Evolutionary conservation across 495 filamentous ascomycete genomes (phyloP).

Genomic region (Sordaria brevicollis): DNA sequence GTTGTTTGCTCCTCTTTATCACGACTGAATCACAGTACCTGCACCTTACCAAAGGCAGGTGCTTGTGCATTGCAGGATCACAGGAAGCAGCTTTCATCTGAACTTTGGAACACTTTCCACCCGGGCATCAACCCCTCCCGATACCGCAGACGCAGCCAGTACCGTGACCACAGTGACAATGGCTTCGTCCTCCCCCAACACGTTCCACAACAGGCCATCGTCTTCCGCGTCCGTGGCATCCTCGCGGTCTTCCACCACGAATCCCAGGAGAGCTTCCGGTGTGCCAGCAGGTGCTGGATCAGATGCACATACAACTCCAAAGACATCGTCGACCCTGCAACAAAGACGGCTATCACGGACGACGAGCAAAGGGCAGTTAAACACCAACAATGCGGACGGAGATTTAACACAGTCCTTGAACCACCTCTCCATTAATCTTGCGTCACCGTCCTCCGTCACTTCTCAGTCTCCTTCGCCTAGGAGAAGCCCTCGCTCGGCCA

Average conservation of each 20-base stretch:
- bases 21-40: background rate
- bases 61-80: background rate
- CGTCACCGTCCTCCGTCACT: constrained; percentile 14
- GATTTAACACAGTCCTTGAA: constrained; percentile 32
- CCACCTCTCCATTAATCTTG: constrained; percentile 28
- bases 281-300: background rate
- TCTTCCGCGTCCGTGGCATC: background rate
- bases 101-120: background rate
- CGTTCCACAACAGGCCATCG: background rate
- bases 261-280: background rate
- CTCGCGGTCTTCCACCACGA: background rate
- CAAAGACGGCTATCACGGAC: constrained; percentile 3
- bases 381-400: constrained; percentile 4
- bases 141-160: background rate
- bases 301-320: background rate
- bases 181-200: background rate
- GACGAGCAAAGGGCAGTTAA: background rate
- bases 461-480: constrained; percentile 14
- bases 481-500: constrained; percentile 2
- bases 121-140: background rate
- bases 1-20: background rate
- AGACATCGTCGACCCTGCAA: background rate
- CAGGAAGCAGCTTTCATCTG: background rate
- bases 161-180: background rate
- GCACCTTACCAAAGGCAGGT: background rate